Percentiles rank a stretch among this genome's conserved stretches.
Conservation (phyloP, 2,329 filamentous ascomycete species). For the Exophiala viscosa region DNA sequence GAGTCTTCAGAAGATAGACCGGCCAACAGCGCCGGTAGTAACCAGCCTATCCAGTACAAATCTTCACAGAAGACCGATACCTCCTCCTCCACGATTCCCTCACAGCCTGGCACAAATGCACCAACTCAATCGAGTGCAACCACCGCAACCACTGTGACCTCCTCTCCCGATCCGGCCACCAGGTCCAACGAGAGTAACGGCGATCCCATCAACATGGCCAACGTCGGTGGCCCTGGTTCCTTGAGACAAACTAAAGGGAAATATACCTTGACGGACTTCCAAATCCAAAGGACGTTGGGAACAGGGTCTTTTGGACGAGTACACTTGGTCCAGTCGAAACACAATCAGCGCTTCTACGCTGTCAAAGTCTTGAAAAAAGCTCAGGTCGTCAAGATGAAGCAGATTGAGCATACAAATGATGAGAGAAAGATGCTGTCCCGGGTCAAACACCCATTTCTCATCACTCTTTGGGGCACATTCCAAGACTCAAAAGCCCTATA, state of each 20-base stretch:
- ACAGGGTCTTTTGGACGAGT: constrained; percentile 97
- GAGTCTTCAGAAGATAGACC: constrained; percentile 59
- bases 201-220: constrained; percentile 27
- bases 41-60: constrained; percentile 27
- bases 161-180: constrained; percentile 26
- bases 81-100: constrained; percentile 48
- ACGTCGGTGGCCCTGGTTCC: constrained; percentile 15
- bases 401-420: constrained; percentile 98
- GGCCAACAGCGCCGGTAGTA: constrained; percentile 17
- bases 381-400: constrained; percentile 99
- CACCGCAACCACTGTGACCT: constrained; percentile 24
- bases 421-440: constrained; percentile 93
- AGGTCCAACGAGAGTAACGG: constrained; percentile 29
- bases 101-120: constrained; percentile 32
- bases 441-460: constrained; percentile 95
- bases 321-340: constrained; percentile 93
- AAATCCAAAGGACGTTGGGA: constrained; percentile 83
- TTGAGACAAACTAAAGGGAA: constrained; percentile 85
- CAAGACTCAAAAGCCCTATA: constrained; percentile 93
- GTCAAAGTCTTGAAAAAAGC: constrained; percentile 98
- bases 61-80: constrained; percentile 60
- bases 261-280: constrained; percentile 89
- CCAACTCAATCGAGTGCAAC: constrained; percentile 30
- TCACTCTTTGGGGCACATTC: constrained; percentile 97
- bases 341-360: constrained; percentile 97